Evolutionary conservation across 371 early-diverging fungal genomes (phyloP), one percentile per base, ranked within the genome.

Genomic region (Gilbertella persicaria): DNA sequence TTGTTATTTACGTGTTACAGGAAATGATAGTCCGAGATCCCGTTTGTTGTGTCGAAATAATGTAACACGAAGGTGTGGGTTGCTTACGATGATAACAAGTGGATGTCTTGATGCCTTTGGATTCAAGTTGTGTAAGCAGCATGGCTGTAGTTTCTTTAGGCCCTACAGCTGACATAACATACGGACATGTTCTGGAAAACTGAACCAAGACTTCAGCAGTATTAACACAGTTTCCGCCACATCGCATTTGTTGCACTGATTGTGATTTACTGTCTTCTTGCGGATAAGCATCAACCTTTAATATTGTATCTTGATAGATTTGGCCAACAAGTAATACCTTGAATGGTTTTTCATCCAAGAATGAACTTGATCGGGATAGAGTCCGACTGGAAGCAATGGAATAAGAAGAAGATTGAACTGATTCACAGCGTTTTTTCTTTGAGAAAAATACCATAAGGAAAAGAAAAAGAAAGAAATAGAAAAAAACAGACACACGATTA

Each of bases 151-250:
- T 62, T n/a, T 67, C 67, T 55, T 72, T 64, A 5, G 73, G 60
- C 8, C 79, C 79, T 35, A 83, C 38, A 12, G 78, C 71, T 24
- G 80, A 79, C 80, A 83, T 79, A 37, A 66, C 12, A 41, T 39
- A 46, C 5, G 52, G 37, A 33, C 41, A 46, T 38, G 39, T 41
- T 33, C 45, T 58, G 25, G 24, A 70, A 30, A 78, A 75, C 50
- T 85, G 86, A 12, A 73, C 64, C 12, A 88, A 63, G 0, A 86
- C 76, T 30, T 69, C 73, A 10, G 82, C 79, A 2, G 80, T 78
- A 53, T 88, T 88, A 14, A 75, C 76, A 21, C 78, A 75, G 50
- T 86, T 88, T 13, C 89, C 89, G 21, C 89, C 89, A 13, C 78
- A 73, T 16, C 86, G 71, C 24, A 70, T 68, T 45, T 84, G 82